Evolutionary conservation across 2,329 filamentous ascomycete genomes (phyloP).

Genomic region (Botryosphaeria dothidea): DNA sequence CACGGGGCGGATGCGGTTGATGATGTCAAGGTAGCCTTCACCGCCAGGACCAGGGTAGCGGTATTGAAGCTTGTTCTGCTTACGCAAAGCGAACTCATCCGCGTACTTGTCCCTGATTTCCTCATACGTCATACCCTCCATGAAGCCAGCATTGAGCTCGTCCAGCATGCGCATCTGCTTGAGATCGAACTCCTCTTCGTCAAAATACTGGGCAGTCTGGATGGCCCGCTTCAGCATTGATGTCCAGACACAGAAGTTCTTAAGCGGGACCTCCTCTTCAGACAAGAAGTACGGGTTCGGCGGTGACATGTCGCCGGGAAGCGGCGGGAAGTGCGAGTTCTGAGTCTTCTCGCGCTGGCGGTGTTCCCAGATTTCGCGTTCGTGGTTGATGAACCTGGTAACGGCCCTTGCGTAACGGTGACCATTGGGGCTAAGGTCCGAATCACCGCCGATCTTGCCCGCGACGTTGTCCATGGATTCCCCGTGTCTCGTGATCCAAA

Average conservation of each 20-base stretch:
- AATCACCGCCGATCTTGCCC: slow-evolving; percentile 90
- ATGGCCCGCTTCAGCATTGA: slow-evolving; percentile 92
- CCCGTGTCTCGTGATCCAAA: slow-evolving; percentile 96
- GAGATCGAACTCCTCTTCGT: slow-evolving; percentile 89
- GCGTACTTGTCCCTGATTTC: slow-evolving; percentile 80
- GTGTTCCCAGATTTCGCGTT: slow-evolving; percentile 78
- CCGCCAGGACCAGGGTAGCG: slow-evolving; percentile 95
- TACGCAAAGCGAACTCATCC: slow-evolving; percentile 78
- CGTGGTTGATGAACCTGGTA: slow-evolving; percentile 78
- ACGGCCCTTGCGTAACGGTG: slow-evolving; percentile 76
- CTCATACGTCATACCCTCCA: slow-evolving; percentile 93
- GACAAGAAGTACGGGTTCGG: slow-evolving; percentile 79
- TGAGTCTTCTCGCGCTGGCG: slow-evolving; percentile 78
- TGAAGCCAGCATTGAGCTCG: slow-evolving; percentile 87
- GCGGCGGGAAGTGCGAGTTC: slow-evolving; percentile 81
- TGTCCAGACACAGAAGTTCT: slow-evolving; percentile 98
- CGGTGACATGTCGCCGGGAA: slow-evolving; percentile 87
- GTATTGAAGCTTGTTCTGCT: slow-evolving; percentile 88
- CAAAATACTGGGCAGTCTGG: slow-evolving; percentile 85
- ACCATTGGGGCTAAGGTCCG: slow-evolving; percentile 78
- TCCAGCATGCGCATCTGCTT: slow-evolving; percentile 99
- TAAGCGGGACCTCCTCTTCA: slow-evolving; percentile 59
- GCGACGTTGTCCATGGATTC: slow-evolving; percentile 85
- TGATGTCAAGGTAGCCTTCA: slow-evolving; percentile 95
- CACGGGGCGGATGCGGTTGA: slow-evolving; percentile 91